Evolutionary conservation across 2,329 filamentous ascomycete genomes (phyloP).

Genomic region (Botrytis paeoniae): DNA sequence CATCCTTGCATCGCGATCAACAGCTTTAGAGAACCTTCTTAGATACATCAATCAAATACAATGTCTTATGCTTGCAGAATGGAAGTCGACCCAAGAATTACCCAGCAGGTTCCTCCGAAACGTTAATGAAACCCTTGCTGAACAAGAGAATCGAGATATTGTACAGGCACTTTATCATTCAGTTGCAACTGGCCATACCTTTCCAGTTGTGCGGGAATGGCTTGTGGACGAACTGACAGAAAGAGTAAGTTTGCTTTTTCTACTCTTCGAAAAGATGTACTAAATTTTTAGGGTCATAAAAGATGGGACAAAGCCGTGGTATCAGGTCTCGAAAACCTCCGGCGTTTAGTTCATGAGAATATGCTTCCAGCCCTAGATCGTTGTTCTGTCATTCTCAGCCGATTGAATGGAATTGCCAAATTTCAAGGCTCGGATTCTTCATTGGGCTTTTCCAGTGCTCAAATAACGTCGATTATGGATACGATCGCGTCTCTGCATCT

Average conservation of each 20-base stretch:
- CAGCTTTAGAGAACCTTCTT: conserved; percentile 80
- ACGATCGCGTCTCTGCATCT: conserved; percentile 73
- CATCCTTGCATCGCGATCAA: conserved; percentile 80
- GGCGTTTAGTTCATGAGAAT: conserved; percentile 79
- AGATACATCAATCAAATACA: conserved; percentile 82
- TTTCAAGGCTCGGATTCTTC: conserved; percentile 68
- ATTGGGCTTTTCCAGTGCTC: conserved; percentile 62
- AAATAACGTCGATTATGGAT: conserved; percentile 65
- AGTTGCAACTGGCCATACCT: conserved; percentile 78
- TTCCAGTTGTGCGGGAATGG: conserved; percentile 77
- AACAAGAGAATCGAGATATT: conserved; percentile 62
- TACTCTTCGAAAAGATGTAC: conserved; percentile 8
- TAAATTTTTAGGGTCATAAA: conserved; percentile 69
- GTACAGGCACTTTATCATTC: conserved; percentile 79
- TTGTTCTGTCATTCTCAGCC: conserved; percentile 74
- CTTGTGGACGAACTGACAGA: conserved; percentile 79
- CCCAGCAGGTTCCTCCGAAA: conserved; percentile 74
- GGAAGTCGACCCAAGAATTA: conserved; percentile 77
- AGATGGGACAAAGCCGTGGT: conserved; percentile 89
- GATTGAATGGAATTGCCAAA: conserved; percentile 77
- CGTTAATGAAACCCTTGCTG: conserved; percentile 71
- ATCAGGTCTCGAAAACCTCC: conserved; percentile 72
- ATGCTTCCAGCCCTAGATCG: conserved; percentile 85
- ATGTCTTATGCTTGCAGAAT: conserved; percentile 75
- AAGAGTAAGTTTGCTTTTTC: conserved; percentile 52